These are phyloP conservation scores for Dendrostoma leiphaemia DNA, from an alignment of 2,329 filamentous ascomycete genomes.

Conservation along the genomic window DNA sequence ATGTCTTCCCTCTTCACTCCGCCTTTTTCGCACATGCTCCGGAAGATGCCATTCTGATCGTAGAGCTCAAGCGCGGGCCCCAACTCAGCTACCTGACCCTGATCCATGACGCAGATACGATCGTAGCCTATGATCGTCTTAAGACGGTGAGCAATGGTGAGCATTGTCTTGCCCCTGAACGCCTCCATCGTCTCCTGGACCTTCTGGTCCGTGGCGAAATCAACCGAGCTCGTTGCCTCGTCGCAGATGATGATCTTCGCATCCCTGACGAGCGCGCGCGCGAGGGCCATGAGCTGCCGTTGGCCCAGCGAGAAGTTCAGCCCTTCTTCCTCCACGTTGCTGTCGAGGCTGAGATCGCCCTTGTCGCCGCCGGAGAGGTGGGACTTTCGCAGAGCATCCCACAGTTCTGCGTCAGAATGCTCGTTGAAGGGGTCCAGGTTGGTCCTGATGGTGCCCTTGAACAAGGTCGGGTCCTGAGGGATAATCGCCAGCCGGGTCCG, in stretches of 20 bases:
- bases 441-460: slow-evolving; percentile 70
- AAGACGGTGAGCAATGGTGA: slow-evolving; percentile 90
- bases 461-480: slow-evolving; percentile 65
- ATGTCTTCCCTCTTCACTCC: slow-evolving; percentile 66
- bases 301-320: slow-evolving; percentile 95
- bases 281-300: slow-evolving; percentile 91
- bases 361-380: slow-evolving; percentile 50
- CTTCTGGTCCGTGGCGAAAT: slow-evolving; percentile 96
- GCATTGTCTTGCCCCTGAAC: slow-evolving; percentile 81
- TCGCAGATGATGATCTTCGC: slow-evolving; percentile 95
- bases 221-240: slow-evolving; percentile 89
- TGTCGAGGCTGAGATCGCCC: slow-evolving; percentile 76
- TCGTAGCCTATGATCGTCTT: slow-evolving; percentile 94
- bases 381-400: slow-evolving; percentile 74
- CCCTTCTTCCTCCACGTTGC: slow-evolving; percentile 85
- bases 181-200: slow-evolving; percentile 89
- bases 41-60: slow-evolving; percentile 69
- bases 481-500: slow-evolving; percentile 63
- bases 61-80: slow-evolving; percentile 74
- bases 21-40: slow-evolving; percentile 84
- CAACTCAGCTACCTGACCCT: slow-evolving; percentile 81
- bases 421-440: slow-evolving; percentile 82
- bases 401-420: slow-evolving; percentile 74
- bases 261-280: slow-evolving; percentile 81
- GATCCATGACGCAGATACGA: slow-evolving; percentile 94